phyloP scores from a whole-genome alignment of 495 filamentous ascomycete species.

The Chaetomidium leptoderma region DNA sequence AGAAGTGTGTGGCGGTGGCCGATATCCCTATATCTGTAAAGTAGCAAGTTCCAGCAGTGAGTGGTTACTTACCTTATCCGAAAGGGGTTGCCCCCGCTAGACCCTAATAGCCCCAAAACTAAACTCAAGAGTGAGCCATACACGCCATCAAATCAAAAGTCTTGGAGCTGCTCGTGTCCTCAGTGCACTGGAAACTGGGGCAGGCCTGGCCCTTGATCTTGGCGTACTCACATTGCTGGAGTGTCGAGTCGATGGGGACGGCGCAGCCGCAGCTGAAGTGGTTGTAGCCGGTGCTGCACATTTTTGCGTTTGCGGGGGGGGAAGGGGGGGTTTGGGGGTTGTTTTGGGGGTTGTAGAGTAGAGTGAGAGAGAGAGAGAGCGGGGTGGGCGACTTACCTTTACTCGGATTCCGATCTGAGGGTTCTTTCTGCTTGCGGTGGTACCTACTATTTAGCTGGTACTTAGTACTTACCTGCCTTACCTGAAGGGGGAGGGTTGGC shows the following conservation, averaged over 20 bases:
- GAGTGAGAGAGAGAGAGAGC: not conserved
- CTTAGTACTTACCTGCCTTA: not conserved
- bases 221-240: slow-evolving; percentile 9
- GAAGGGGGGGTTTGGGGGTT: too few species aligned
- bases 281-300: slow-evolving; percentile 11
- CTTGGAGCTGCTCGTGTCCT: not conserved
- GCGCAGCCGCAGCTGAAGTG: slow-evolving; percentile 16
- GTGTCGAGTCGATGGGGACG: not conserved
- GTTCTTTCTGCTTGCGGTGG: not conserved
- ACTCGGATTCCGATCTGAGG: not conserved
- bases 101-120: not conserved
- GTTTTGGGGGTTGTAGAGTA: not conserved
- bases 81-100: not conserved
- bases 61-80: not conserved
- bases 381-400: not conserved
- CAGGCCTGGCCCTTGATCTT: slow-evolving; percentile 9
- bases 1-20: too few species aligned
- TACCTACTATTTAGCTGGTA: not conserved
- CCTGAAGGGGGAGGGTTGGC: not conserved
- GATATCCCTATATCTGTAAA: too few species aligned
- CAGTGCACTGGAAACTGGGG: slow-evolving; percentile 1
- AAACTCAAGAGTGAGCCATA: not conserved
- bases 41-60: too few species aligned
- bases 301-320: not conserved
- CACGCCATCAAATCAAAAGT: not conserved